Conservation (phyloP, 768 basidiomycete species). For the Dacryopinax spathularia region DNA sequence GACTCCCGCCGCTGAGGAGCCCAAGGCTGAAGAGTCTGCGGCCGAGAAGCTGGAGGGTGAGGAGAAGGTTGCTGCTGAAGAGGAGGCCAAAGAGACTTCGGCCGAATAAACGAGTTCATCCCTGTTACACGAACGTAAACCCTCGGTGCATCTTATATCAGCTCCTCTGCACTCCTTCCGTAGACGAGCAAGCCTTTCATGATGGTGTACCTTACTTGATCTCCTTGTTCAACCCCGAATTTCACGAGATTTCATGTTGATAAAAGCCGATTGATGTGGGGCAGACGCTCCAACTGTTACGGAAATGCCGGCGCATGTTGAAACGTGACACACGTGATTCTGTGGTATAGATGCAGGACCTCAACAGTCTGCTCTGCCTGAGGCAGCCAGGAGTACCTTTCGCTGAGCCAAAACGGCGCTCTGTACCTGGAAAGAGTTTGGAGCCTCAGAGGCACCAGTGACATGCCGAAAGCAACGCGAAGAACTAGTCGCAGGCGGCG, state of each 20-base stretch:
- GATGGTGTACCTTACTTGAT: not conserved
- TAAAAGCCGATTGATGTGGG: too few species aligned
- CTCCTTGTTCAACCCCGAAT: not conserved
- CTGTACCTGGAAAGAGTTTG: too few species aligned
- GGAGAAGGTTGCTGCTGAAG: slow-evolving; percentile 14
- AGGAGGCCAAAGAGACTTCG: slow-evolving; percentile 9
- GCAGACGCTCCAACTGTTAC: too few species aligned
- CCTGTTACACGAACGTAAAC: not conserved
- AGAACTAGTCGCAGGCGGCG: too few species aligned
- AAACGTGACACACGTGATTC: too few species aligned
- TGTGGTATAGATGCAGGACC: too few species aligned
- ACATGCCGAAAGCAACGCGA: too few species aligned
- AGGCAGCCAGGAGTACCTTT: too few species aligned
- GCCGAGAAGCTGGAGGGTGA: slow-evolving; percentile 12
- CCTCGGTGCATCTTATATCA: slow-evolving; percentile 3
- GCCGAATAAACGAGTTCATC: not conserved
- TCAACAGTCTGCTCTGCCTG: too few species aligned
- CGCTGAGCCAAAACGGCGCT: too few species aligned
- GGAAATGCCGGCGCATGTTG: too few species aligned
- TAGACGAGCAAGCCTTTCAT: not conserved
- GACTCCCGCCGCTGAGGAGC: slow-evolving; percentile 21
- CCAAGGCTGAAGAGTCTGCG: slow-evolving; percentile 10
- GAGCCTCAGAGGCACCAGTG: too few species aligned
- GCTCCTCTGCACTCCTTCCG: not conserved
- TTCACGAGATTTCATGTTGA: not conserved